Base-by-base conservation (phyloP, 805 yeast genomes). In the Nakazawaea laoshanensis region DNA sequence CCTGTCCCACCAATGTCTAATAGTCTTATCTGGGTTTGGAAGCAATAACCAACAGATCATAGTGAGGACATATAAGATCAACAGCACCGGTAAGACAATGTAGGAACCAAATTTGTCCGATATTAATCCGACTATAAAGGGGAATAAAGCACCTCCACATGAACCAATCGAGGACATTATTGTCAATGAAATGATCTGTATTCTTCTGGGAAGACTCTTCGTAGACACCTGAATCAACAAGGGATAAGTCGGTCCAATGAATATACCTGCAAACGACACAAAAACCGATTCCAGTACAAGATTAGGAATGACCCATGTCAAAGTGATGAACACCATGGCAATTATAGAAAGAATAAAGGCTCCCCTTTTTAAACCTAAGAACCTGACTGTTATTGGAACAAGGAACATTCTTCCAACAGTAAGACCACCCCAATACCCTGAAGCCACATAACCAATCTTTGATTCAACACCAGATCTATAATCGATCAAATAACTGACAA, bases 381-480 rank as follows among this genome's bases (percentile, higher is more conserved):
- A 19, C 30, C 40, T 38, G 36, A 49, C 52, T 9, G 48, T 33
- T 3, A 48, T 46, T 9, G 49, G 40, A 2, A 59, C 55, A 13
- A 57, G 42, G n/a, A 46, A 28, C 16, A 57, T 39, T 24, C 62
- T 41, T 1, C 62, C 62, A 8, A 57, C 13, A 1, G 62, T 55
- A 25, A 57, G 43, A 7, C 62, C 62, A 17, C 46, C 52, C 61
- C 61, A 57, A 32, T 50, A 52, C 2, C 60, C 61, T 11, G 56
- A 48, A 3, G 57, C 57, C 16, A 53, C 58, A 38, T 57, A 57
- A 8, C 62, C 61, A 7, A 41, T 20, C 9, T 30, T 34, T 5
- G 45, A 29, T 30, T 42, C 37, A 3, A 46, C 53, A 14, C 49
- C 42, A 14, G 19, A 11, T 21, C 58, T 36, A 36, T 55, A 55